A percentile compares a stretch with the other conserved stretches of the same genome.
Conservation (phyloP, 331 rosid genomes). For the Cydonia oblonga region DNA sequence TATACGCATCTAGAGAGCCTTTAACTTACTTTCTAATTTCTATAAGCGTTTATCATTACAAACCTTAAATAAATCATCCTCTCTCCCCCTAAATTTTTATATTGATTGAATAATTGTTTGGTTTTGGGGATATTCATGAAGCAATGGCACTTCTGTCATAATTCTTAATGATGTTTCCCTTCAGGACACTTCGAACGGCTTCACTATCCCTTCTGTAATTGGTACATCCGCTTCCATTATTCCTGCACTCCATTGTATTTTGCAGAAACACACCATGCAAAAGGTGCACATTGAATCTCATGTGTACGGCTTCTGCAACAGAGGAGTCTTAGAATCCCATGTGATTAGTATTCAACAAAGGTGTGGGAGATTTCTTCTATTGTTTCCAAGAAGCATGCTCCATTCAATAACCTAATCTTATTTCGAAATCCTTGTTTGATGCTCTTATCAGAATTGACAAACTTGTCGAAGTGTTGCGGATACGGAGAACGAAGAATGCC, state of each 20-base stretch:
- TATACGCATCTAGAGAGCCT: not conserved
- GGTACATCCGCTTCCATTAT: not conserved
- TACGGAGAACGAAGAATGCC: conserved; percentile 2
- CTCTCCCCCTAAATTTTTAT: not conserved
- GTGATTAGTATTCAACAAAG: conserved; percentile 3
- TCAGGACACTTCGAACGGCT: conserved; percentile 3
- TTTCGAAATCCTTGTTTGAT: not conserved
- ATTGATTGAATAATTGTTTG: not conserved
- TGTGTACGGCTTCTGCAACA: conserved; percentile 3
- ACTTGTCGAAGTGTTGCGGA: conserved; percentile 9
- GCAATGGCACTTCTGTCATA: not conserved
- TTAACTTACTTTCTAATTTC: not conserved
- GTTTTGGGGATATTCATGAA: not conserved
- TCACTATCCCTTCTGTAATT: not conserved
- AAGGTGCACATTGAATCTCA: conserved; percentile 1
- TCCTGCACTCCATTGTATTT: conserved; percentile 10
- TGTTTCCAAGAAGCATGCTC: not conserved
- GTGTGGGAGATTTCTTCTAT: not conserved
- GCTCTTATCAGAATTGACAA: conserved; percentile 1
- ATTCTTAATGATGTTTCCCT: not conserved
- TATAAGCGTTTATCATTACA: not conserved
- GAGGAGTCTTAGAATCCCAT: conserved; percentile 17
- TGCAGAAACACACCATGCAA: conserved; percentile 16
- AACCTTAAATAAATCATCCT: not conserved
- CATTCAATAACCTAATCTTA: not conserved